Percentiles rank a stretch among this genome's conserved stretches.
phyloP scores from a whole-genome alignment of 306 rosid species.

The cucumber (Cucumis sativus) region Cucumber_9930_V3 NC_026655.2:15376501-15377000 shows the following conservation, averaged over 20 bases:
- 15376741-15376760: slow-evolving; percentile 20
- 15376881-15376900: background rate
- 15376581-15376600: slow-evolving; percentile 66
- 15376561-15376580: slow-evolving; percentile 69
- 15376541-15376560: slow-evolving; percentile 87
- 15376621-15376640: slow-evolving; percentile 66
- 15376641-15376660: slow-evolving; percentile 69
- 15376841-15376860: background rate
- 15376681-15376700: slow-evolving; percentile 53
- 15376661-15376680: slow-evolving; percentile 77
- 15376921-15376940: background rate
- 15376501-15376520: slow-evolving; percentile 78
- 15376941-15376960: background rate
- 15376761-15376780: slow-evolving; percentile 31
- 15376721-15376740: slow-evolving; percentile 26
- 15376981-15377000: background rate
- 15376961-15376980: background rate
- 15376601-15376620: slow-evolving; percentile 74
- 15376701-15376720: slow-evolving; percentile 41
- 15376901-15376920: background rate
- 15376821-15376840: background rate
- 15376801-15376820: slow-evolving; percentile 54
- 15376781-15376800: slow-evolving; percentile 47
- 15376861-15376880: background rate
- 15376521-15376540: slow-evolving; percentile 84